Base-by-base conservation (phyloP, 208 protist species). In the Leishmania martiniquensis region DNA sequence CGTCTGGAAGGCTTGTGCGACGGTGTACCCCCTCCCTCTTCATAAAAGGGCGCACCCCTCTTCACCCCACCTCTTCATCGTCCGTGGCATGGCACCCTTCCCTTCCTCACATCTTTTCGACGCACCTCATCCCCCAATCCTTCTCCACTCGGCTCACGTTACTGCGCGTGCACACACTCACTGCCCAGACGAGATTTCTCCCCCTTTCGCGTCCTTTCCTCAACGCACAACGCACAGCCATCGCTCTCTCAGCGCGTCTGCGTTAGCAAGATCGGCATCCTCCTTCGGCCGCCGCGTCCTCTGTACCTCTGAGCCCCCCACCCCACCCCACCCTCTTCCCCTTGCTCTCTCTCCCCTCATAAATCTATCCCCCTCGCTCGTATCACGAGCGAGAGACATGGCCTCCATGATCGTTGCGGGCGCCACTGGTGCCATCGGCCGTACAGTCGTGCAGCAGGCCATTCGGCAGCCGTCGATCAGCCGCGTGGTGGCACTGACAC, bases 331-430 rank as follows among this genome's bases (percentile, higher is more conserved):
- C 12, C 49, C 49, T 10, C 49, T 17, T 17, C 49, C 52, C n/a
- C 52, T 57, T 7, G 22, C n/a, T 25, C 52, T 22, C 52, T 29
- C 22, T 25, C 52, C 22, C 57, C 29, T 37, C 57, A 62, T 37
- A 15, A 0, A 62, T 5, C 6, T 1, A 25, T 20, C 20, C 10
- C 34, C 29, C 20, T 15, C 29, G 57, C 57, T 34, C n/a, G 57
- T 62, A 29, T 10, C 65, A 34, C 9, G 10, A 13, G 7, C 39
- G 2, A 29, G 39, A 69, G 25, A 6, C 52, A 85, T 86, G 76
- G 81, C 85, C 29, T 93, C 92, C 9, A 59, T 94, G 4, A 85
- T 96, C 72, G 89, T 96, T 10, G 92, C 92, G 29, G 92, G 92
- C 17, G 85, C 88, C 39, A 94, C 92, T 39, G 92, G 92, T 4